Evolutionary conservation across 768 basidiomycete species (phyloP).

Genomic region (Strobilomyces confusus): DNA sequence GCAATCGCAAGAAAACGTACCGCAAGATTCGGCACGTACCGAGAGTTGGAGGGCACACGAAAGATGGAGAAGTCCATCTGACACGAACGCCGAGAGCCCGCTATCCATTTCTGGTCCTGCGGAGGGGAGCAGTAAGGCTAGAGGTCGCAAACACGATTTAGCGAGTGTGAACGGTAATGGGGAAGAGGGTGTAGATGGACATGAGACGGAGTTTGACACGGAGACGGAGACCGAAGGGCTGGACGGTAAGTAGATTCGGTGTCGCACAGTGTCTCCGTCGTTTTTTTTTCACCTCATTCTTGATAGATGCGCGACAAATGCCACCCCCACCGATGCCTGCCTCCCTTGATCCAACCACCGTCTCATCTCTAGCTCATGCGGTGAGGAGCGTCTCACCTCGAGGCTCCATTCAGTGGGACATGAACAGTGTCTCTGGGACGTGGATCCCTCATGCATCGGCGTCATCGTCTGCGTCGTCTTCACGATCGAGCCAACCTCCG

Average conservation of each 20-base stretch:
- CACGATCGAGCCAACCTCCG: conserved; percentile 4
- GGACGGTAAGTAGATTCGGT: conserved; percentile 18
- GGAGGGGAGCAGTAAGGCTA: neutral
- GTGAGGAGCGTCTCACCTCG: conserved; percentile 21
- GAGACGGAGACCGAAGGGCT: conserved; percentile 27
- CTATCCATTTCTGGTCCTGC: conserved; percentile 7
- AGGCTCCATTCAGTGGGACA: conserved; percentile 11
- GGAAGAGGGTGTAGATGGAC: conserved; percentile 18
- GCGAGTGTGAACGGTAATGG: conserved; percentile 4
- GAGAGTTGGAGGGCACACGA: conserved; percentile 13
- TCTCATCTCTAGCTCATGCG: conserved; percentile 27
- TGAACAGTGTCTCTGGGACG: conserved; percentile 10
- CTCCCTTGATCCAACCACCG: conserved; percentile 38
- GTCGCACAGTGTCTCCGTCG: neutral
- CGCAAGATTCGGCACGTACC: neutral
- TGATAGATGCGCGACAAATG: conserved; percentile 40
- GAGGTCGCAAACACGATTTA: neutral
- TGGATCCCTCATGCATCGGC: conserved; percentile 7
- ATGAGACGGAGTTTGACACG: conserved; percentile 32
- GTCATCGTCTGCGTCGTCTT: conserved; percentile 1
- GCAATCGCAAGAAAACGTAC: neutral
- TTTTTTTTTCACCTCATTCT: neutral
- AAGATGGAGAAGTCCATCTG: conserved; percentile 23
- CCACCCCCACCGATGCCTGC: conserved; percentile 52
- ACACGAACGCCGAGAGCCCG: conserved; percentile 19